Evolutionary conservation across 140 eudicot genomes (phyloP), one percentile per base, ranked within the genome.

Genomic region (Stevia rebaudiana): DNA sequence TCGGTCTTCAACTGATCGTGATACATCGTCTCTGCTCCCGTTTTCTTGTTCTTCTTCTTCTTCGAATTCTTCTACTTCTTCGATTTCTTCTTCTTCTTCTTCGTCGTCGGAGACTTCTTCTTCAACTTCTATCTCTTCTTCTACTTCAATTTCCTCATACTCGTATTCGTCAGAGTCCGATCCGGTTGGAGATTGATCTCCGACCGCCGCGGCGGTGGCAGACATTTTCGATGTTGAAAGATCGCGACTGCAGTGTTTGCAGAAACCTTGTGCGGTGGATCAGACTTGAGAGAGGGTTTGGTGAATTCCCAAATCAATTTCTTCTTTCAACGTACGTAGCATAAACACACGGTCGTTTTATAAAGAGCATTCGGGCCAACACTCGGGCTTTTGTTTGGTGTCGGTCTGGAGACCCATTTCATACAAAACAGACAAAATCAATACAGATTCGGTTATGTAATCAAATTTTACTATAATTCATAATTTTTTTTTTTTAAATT

Each of bases 91-190:
- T 0, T 49, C 83, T 0, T 69, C 86, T 0, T 64, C 65, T 1
- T 66, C 71, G 9, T 64, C 78, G 22, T 70, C 79, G 60, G 86
- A 82, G 52, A 82, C 76, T 59, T 82, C 88, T 60, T 73, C 85
- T 61, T 84, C 91, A 2, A 76, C 83, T 61, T 83, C 86, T 36
- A 84, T 74, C 61, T 80, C 87, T 66, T 81, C 87, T 36, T 81
- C 91, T 17, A 77, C 33, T 68, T 80, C 89, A 1, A 82, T 42
- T 30, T 82, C 94, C 51, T 79, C 89, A 53, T 83, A 80, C 49
- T 83, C 86, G 40, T 74, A 75, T 46, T 84, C 90, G 1, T 84
- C 85, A 21, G 86, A 79, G 41, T 63, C 76, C 2, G 76, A 67
- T 71, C 56, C 73, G 31, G 63, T 13, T 13, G 67, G 74, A n/a